phyloP scores from a whole-genome alignment of 495 filamentous ascomycete genomes.

The Tuber magnatum region DNA sequence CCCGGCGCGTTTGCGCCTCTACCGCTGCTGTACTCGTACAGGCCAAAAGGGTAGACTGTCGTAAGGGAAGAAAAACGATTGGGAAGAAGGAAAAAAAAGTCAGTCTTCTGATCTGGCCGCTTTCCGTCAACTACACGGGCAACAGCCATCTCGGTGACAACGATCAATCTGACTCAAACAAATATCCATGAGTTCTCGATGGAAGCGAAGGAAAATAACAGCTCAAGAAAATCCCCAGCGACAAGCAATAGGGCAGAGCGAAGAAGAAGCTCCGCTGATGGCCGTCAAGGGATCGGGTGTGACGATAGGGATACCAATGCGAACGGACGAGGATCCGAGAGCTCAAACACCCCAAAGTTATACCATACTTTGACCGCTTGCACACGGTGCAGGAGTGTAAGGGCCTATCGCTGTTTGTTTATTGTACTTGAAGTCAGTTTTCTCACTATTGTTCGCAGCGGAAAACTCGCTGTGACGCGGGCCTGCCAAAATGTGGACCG shows the following conservation, averaged over 20 bases:
- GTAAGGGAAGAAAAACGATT: not conserved
- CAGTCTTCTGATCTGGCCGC: slow-evolving; percentile 19
- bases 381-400: slow-evolving; percentile 75
- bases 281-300: slow-evolving; percentile 16
- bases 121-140: slow-evolving; percentile 13
- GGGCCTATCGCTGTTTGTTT: slow-evolving; percentile 37
- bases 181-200: slow-evolving; percentile 41
- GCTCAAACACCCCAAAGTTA: slow-evolving; percentile 50
- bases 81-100: slow-evolving; percentile 4
- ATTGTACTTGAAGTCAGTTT: slow-evolving; percentile 14
- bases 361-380: slow-evolving; percentile 84
- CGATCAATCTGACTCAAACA: slow-evolving; percentile 24
- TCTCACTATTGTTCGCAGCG: slow-evolving; percentile 51
- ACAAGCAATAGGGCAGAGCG: slow-evolving; percentile 14
- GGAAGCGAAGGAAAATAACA: slow-evolving; percentile 40
- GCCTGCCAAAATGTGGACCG: slow-evolving; percentile 80
- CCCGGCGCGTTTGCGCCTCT: not conserved
- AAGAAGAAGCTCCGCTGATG: slow-evolving; percentile 19
- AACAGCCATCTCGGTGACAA: slow-evolving; percentile 24
- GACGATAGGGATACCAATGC: slow-evolving; percentile 13
- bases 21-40: not conserved
- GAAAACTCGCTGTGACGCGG: slow-evolving; percentile 89
- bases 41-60: not conserved
- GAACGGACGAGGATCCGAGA: slow-evolving; percentile 21
- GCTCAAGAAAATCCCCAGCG: slow-evolving; percentile 33